Percentiles rank a stretch among this genome's conserved stretches.
Conservation (phyloP, 2,329 filamentous ascomycete species). For the Karstenula rhodostoma region DNA sequence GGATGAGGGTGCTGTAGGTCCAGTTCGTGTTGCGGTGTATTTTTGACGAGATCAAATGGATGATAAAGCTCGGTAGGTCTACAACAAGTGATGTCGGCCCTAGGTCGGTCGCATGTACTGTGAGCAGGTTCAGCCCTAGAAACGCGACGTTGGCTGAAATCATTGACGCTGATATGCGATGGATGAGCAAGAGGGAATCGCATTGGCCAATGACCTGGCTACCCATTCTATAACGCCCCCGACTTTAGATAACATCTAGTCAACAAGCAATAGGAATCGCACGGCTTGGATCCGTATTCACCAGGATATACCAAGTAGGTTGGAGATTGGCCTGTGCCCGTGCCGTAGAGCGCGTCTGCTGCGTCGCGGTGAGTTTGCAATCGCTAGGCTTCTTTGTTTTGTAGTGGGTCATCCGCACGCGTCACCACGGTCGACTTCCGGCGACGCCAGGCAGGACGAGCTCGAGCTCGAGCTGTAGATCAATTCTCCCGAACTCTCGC, state of each 20-base stretch:
- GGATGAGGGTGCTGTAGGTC: no score
- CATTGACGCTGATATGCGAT: neutral
- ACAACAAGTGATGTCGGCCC: neutral
- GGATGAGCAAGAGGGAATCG: neutral
- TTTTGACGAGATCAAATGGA: no score
- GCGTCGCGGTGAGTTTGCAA: constrained; percentile 1
- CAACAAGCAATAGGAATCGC: neutral
- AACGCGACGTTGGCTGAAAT: neutral
- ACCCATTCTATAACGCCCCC: neutral
- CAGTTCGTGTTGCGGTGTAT: no score
- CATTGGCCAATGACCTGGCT: neutral
- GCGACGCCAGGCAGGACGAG: neutral
- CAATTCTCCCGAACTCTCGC: neutral
- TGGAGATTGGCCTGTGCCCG: neutral
- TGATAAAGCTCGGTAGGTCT: no score
- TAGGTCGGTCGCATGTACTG: neutral
- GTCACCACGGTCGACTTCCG: neutral
- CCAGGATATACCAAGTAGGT: neutral
- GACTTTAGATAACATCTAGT: neutral
- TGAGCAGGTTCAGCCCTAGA: neutral
- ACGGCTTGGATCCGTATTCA: neutral
- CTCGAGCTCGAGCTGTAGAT: neutral
- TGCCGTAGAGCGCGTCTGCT: neutral
- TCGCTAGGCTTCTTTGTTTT: neutral
- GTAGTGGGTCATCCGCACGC: neutral